Base-by-base conservation (phyloP, 495 filamentous ascomycete species). In the Peziza echinospora region DNA sequence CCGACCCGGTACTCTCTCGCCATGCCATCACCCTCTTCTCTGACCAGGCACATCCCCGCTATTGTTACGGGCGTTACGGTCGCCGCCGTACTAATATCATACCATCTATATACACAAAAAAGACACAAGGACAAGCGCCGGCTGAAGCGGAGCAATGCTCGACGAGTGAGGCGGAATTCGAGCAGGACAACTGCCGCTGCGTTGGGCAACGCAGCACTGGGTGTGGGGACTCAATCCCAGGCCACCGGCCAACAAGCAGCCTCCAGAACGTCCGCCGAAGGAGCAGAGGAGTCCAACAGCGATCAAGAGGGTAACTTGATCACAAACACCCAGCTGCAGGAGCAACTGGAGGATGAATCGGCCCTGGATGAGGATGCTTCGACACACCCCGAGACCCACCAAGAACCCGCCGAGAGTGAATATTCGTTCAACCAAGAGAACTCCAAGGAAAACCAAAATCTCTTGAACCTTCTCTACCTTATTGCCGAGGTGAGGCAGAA, bases 381-480 rank as follows among this genome's bases (percentile, higher is more conserved):
- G 19, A 37, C 30, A 2, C 13, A 17, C 30, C 13, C 19, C 30
- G 13, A 11, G 19, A 17, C 30, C 13, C 30, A 37, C 13, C 30
- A 37, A 17, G 30, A 37, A 13, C 13, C 30, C 19, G 30, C 13
- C 19, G 19, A 11, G 30, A 55, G 44, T 23, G 52, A 56, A 21
- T 47, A 45, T 23, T 56, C 52, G 10, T 59, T 44, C 41, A 24
- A 24, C 9, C 49, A 45, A 21, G 57, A 60, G 3, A 6, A 11
- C 30, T 19, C 61, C 11, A 61, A 69, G 3, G 68, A 72, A 49
- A 69, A 71, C 21, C 71, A 73, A 47, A 75, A 72, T 43, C 43
- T 76, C 37, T 57, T 75, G 13, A 75, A 72, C 37, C 50, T 76
- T 6, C 64, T 76, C 0, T 76, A 73, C 47, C 66, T 70, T 42